Evolutionary conservation across 208 protist genomes (phyloP).

Genomic region (Crithidia fasciculata): DNA sequence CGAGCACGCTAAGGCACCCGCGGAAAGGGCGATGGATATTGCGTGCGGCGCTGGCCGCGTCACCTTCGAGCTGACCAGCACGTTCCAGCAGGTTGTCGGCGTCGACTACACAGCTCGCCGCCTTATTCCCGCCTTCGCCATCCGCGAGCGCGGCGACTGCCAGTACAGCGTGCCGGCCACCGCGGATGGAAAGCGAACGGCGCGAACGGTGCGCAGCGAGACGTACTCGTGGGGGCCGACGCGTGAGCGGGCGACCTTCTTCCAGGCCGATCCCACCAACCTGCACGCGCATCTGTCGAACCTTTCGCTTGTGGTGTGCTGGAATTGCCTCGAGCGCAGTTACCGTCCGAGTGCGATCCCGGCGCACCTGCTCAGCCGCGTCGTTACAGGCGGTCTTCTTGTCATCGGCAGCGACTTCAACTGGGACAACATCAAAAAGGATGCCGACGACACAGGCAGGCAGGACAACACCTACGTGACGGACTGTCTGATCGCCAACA

Average conservation of each 20-base stretch:
- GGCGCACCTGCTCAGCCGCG: constrained; percentile 67
- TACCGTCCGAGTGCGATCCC: constrained; percentile 77
- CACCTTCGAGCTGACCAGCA: constrained; percentile 78
- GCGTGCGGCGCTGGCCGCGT: constrained; percentile 85
- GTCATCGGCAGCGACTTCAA: constrained; percentile 76
- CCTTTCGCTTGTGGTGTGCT: constrained; percentile 86
- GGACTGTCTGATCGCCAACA: constrained; percentile 33
- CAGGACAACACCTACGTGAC: constrained; percentile 58
- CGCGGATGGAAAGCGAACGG: constrained; percentile 35
- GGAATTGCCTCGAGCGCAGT: constrained; percentile 88
- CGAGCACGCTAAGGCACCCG: constrained; percentile 49
- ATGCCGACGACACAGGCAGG: constrained; percentile 20
- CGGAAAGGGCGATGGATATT: constrained; percentile 77
- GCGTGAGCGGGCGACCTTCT: constrained; percentile 79
- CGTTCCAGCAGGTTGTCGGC: constrained; percentile 82
- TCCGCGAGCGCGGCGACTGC: constrained; percentile 80
- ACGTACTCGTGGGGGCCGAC: constrained; percentile 63
- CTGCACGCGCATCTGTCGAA: constrained; percentile 81
- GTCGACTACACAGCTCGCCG: constrained; percentile 84
- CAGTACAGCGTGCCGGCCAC: constrained; percentile 61
- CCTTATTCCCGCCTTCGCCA: constrained; percentile 86
- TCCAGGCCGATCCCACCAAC: constrained; percentile 89
- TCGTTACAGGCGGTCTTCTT: constrained; percentile 71
- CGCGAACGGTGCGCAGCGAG: constrained; percentile 40
- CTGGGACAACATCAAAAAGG: constrained; percentile 57